Percentiles rank a stretch among this genome's conserved stretches.
Evolutionary conservation across 768 basidiomycete genomes (phyloP).

Genomic region (Tephrocybe sp.): DNA sequence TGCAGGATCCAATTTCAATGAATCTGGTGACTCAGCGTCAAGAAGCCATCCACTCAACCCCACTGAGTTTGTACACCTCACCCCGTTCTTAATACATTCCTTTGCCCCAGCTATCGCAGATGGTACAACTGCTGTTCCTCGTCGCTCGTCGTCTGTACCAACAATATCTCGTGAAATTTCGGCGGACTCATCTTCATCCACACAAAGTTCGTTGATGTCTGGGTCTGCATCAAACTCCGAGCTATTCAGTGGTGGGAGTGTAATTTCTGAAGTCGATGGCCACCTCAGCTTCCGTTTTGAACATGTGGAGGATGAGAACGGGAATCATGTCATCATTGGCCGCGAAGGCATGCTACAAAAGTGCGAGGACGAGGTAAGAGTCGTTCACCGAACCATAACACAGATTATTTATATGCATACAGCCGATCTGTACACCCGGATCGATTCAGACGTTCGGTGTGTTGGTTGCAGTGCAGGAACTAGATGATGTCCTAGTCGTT

Average conservation of each 20-base stretch:
- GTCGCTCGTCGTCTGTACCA: slow-evolving; percentile 1
- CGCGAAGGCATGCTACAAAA: slow-evolving; percentile 61
- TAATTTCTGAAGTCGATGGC: slow-evolving; percentile 21
- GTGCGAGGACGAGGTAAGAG: slow-evolving; percentile 75
- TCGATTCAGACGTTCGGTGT: slow-evolving; percentile 86
- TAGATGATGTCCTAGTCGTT: slow-evolving; percentile 57
- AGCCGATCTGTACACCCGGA: slow-evolving; percentile 83
- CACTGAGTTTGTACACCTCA: slow-evolving; percentile 44
- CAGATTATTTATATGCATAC: not conserved
- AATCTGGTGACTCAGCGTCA: not conserved
- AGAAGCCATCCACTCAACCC: slow-evolving; percentile 33
- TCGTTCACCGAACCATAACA: not conserved
- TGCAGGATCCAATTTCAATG: not conserved
- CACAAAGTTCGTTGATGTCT: slow-evolving; percentile 2
- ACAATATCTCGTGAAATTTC: slow-evolving; percentile 15
- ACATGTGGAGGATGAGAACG: slow-evolving; percentile 61
- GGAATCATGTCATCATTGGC: slow-evolving; percentile 70
- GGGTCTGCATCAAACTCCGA: slow-evolving; percentile 18
- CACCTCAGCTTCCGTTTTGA: slow-evolving; percentile 65
- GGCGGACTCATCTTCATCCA: slow-evolving; percentile 9
- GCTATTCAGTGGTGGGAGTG: slow-evolving; percentile 9
- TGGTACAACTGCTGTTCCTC: not conserved
- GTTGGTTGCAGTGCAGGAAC: slow-evolving; percentile 67
- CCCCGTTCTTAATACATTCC: slow-evolving; percentile 28
- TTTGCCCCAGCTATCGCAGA: not conserved